These are phyloP conservation scores for Neurospora sp. DNA, from an alignment of 495 filamentous ascomycete species.

Conservation along the genomic window DNA sequence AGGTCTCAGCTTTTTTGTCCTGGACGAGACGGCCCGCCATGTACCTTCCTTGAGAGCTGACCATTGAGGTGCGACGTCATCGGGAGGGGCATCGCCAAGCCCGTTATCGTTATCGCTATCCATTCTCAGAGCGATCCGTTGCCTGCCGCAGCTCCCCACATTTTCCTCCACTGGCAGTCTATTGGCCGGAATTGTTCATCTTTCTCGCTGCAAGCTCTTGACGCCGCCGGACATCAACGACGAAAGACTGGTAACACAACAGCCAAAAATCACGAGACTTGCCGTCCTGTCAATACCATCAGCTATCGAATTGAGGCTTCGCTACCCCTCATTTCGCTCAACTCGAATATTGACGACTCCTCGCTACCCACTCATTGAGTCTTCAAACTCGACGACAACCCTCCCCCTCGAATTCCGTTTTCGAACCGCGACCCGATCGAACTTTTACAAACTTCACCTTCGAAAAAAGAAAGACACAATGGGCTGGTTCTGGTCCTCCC, in stretches of 20 bases:
- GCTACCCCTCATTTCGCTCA: not conserved
- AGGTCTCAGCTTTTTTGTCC: no score
- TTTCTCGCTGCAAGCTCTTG: not conserved
- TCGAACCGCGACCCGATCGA: not conserved
- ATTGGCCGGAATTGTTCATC: not conserved
- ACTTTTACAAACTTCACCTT: not conserved
- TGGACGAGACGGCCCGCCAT: no score
- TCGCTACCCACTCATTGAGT: not conserved
- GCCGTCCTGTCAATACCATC: not conserved
- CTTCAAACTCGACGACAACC: not conserved
- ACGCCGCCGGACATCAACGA: not conserved
- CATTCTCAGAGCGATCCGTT: not conserved
- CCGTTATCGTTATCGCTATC: not conserved
- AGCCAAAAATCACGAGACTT: not conserved
- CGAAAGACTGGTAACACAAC: not conserved
- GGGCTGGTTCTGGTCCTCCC: conserved; percentile 42
- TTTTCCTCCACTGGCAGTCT: not conserved
- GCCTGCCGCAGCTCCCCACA: not conserved
- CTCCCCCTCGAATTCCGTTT: not conserved
- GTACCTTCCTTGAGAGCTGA: not conserved
- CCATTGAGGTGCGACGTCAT: not conserved
- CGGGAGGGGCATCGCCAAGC: not conserved
- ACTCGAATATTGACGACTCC: not conserved
- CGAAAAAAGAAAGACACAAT: conserved; percentile 21
- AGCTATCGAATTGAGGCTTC: not conserved